Conservation (phyloP, 208 protist species). For the Borovskyia barvae region DNA sequence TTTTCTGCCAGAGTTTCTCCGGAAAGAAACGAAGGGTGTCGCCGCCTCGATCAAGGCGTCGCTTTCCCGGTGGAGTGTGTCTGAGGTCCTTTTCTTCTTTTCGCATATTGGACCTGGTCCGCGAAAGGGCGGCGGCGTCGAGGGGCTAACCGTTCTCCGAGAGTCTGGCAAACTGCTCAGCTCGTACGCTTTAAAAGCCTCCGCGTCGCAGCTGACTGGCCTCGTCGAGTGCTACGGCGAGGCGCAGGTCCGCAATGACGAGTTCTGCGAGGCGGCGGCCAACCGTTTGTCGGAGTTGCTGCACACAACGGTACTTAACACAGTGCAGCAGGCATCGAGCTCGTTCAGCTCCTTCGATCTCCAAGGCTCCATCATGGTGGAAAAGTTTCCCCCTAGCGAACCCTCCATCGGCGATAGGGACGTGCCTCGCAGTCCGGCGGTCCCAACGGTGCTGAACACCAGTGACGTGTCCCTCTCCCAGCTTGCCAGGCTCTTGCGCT, state of each 20-base stretch:
- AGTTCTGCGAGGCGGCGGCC: conserved; percentile 59
- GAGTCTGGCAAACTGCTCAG: conserved; percentile 39
- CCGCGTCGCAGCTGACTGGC: conserved; percentile 54
- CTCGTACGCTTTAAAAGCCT: conserved; percentile 48
- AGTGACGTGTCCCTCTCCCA: conserved; percentile 32
- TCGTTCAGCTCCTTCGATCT: conserved; percentile 10
- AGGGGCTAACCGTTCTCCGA: conserved; percentile 48
- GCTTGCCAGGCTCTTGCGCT: conserved; percentile 44
- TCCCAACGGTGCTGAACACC: too few relatives aligned
- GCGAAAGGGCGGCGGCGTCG: conserved; percentile 14
- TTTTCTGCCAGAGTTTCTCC: conserved; percentile 25
- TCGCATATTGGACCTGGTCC: conserved; percentile 7
- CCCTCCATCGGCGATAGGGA: too few relatives aligned
- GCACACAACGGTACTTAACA: neutral
- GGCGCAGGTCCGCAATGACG: conserved; percentile 67
- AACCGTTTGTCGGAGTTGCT: conserved; percentile 37
- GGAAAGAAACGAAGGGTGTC: conserved; percentile 16
- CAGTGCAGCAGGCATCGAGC: neutral
- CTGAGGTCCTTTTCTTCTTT: conserved; percentile 31
- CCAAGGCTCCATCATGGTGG: too few relatives aligned
- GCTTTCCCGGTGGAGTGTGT: conserved; percentile 22
- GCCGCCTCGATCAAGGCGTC: conserved; percentile 13
- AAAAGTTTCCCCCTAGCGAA: too few relatives aligned
- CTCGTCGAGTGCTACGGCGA: conserved; percentile 61
- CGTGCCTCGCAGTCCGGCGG: too few relatives aligned